These are phyloP conservation scores for Clitoria ternatea DNA, from an alignment of 306 rosid species.

Conservation along the genomic window DNA sequence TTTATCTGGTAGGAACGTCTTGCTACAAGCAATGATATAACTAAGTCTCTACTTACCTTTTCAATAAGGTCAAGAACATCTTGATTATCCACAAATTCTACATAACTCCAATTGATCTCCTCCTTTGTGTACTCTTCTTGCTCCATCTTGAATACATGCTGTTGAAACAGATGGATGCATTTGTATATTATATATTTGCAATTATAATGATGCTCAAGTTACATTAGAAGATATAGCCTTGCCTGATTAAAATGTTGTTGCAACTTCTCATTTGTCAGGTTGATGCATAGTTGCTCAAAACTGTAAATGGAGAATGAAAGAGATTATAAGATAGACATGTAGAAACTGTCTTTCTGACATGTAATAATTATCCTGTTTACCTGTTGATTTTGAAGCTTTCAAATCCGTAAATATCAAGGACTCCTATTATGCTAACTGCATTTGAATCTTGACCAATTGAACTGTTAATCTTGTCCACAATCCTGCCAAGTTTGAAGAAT, in stretches of 20 bases:
- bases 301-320: constrained; percentile 35
- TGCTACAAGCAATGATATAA: not conserved
- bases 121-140: constrained; percentile 93
- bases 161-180: constrained; percentile 31
- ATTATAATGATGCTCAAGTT: not conserved
- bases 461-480: constrained; percentile 78
- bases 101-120: constrained; percentile 86
- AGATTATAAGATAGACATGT: not conserved
- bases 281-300: constrained; percentile 91
- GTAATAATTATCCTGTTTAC: constrained; percentile 22
- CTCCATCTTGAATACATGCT: constrained; percentile 97
- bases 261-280: constrained; percentile 83
- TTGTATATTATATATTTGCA: constrained; percentile 13
- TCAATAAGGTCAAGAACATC: constrained; percentile 90
- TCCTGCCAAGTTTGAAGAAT: constrained; percentile 52
- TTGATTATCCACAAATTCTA: constrained; percentile 83
- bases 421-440: constrained; percentile 77
- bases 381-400: constrained; percentile 92
- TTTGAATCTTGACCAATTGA: constrained; percentile 85
- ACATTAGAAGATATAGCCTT: constrained; percentile 27
- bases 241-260: constrained; percentile 94
- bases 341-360: not conserved
- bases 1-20: constrained; percentile 7
- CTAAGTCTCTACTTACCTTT: constrained; percentile 45
- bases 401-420: constrained; percentile 87